phyloP scores from a whole-genome alignment of 2,329 filamentous ascomycete genomes.

The Hirsutella rhossiliensis region DNA sequence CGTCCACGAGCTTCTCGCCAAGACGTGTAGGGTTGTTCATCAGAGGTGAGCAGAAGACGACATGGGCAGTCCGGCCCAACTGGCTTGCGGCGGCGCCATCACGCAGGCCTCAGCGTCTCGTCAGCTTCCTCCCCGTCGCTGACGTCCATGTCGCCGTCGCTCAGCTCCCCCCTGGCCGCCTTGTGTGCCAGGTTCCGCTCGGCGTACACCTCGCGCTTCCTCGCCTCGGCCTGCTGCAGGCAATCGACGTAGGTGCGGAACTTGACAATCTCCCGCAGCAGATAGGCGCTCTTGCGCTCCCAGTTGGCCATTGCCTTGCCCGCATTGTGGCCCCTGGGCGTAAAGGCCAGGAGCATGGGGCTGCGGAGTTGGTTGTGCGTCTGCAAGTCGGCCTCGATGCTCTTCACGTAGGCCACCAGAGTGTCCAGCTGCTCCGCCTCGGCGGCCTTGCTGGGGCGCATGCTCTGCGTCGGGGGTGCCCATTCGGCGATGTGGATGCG shows the following conservation, averaged over 20 bases:
- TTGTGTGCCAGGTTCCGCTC: conserved; percentile 41
- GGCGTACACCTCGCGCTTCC: conserved; percentile 59
- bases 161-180: conserved; percentile 34
- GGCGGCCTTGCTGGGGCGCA: conserved; percentile 67
- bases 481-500: conserved; percentile 76
- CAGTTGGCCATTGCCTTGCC: conserved; percentile 86
- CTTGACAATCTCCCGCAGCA: conserved; percentile 90
- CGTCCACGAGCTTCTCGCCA: too few relatives aligned
- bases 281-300: conserved; percentile 89
- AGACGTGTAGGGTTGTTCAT: too few relatives aligned
- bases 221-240: conserved; percentile 55
- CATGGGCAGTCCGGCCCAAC: too few relatives aligned
- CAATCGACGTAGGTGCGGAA: conserved; percentile 91
- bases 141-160: conserved; percentile 25
- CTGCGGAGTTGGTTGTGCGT: conserved; percentile 79
- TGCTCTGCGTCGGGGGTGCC: conserved; percentile 78
- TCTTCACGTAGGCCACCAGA: conserved; percentile 67
- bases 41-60: too few relatives aligned
- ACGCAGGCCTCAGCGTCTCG: conserved; percentile 19
- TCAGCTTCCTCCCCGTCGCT: conserved; percentile 16
- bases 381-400: conserved; percentile 75
- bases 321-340: conserved; percentile 69
- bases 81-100: too few relatives aligned
- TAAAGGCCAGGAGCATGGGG: conserved; percentile 82
- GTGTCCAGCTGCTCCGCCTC: conserved; percentile 73